These are phyloP conservation scores for Kernera saxatilis DNA, from an alignment of 345 rosid genomes.

Conservation along the genomic window DNA sequence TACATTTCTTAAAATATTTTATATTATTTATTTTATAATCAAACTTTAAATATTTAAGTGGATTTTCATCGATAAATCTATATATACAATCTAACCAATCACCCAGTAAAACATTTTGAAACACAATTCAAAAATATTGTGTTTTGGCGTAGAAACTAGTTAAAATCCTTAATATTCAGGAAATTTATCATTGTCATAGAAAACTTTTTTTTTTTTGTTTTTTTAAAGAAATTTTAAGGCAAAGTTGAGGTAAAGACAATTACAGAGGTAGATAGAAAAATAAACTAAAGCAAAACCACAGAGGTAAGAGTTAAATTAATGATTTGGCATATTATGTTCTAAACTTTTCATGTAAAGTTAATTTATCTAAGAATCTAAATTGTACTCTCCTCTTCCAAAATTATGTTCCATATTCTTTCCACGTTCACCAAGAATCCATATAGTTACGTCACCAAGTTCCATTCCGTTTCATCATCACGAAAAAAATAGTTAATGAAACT, in stretches of 20 bases:
- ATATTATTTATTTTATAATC: too few species aligned
- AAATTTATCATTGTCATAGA: neutral
- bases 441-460: slow-evolving; percentile 10
- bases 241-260: neutral
- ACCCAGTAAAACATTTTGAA: too few species aligned
- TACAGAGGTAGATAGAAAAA: neutral
- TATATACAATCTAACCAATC: too few species aligned
- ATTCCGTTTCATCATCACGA: slow-evolving; percentile 1
- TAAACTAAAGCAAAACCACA: neutral
- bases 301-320: neutral
- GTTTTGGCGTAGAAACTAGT: too few species aligned
- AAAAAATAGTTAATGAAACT: neutral
- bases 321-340: neutral
- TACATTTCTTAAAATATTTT: too few species aligned
- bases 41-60: too few species aligned
- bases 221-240: too few species aligned
- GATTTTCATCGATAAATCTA: too few species aligned
- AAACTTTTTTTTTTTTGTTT: too few species aligned
- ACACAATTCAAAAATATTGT: too few species aligned
- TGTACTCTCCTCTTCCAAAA: neutral
- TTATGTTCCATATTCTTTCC: slow-evolving; percentile 7
- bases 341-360: neutral
- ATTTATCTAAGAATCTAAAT: neutral
- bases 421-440: slow-evolving; percentile 23
- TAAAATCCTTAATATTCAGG: too few species aligned